Conservation (phyloP, 306 rosid species). For the Abrus pulchellus region DNA sequence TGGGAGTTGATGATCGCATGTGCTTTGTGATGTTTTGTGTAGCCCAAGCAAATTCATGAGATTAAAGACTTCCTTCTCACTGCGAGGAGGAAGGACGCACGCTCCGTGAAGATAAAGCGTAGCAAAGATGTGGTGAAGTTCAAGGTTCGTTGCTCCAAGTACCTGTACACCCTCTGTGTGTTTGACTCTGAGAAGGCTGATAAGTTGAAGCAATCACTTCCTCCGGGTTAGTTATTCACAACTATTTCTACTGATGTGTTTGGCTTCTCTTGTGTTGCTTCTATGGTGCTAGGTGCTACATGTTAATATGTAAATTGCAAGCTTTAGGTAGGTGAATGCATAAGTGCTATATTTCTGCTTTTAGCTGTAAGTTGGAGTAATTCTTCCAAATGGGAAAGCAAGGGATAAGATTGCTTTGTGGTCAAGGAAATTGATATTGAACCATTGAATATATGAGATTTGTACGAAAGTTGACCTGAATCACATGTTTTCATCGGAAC, state of each 20-base stretch:
- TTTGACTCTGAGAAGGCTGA: slow-evolving; percentile 85
- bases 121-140: slow-evolving; percentile 87
- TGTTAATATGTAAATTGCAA: background rate
- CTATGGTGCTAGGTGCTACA: background rate
- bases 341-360: background rate
- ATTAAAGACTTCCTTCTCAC: slow-evolving; percentile 92
- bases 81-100: slow-evolving; percentile 93
- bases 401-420: background rate
- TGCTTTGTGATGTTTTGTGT: slow-evolving; percentile 7
- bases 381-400: slow-evolving; percentile 19
- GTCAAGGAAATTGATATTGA: no score
- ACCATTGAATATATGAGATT: no score
- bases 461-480: no score
- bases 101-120: slow-evolving; percentile 84
- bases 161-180: slow-evolving; percentile 87
- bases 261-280: background rate
- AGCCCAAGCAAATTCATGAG: slow-evolving; percentile 96
- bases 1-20: background rate
- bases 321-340: slow-evolving; percentile 19
- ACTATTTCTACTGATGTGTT: background rate
- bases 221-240: slow-evolving; percentile 76
- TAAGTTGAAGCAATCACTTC: slow-evolving; percentile 97
- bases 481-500: no score
- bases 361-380: background rate
- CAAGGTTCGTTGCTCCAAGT: slow-evolving; percentile 95